Evolutionary conservation across 2,329 filamentous ascomycete genomes (phyloP), one percentile per base, ranked within the genome.

Genomic region (Aspergillus aculeatus): DNA sequence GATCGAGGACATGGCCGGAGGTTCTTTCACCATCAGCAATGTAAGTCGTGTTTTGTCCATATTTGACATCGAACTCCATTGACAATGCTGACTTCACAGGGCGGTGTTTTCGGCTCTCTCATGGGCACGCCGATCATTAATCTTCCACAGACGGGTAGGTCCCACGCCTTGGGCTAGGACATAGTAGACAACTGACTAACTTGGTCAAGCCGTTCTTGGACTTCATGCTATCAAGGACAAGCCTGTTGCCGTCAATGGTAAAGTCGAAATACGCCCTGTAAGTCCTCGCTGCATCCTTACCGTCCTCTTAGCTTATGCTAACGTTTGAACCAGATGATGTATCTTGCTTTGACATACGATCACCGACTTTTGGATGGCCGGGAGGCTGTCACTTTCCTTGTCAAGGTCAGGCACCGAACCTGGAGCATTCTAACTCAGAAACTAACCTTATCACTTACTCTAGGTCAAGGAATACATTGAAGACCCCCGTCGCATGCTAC

Each of bases 41-140:
- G 90, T 81, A 64, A 70, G 78, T 68, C n/a, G 21, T 23, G 5
- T 24, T 50, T 23, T 7, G 35, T 44, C 26, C 9, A 44, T 44
- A 23, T 29, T 47, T 35, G 7, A 3, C 29, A 50, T 32, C 10
- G 29, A 10, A 7, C 11, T 51, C 11, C 24, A 16, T 55, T 56
- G 56, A 44, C 54, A 24, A 41, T 60, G 52, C 50, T 26, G 16
- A 47, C 12, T 62, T 60, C 62, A 5, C 64, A 83, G 77, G 87
- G 95, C 60, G 95, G 95, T 68, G 94, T 99, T 55, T 99, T 99
- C 71, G 95, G 95, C 60, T 97, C 94, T 14, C 83, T 98, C 61
- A 96, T 96, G 90, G 95, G 95, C 54, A 99, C 95, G 0, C 95
- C 95, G 10, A 98, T 99, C 75, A 98, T 99, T 83, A 99, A 99